A percentile compares a stretch with the other conserved stretches of the same genome.
phyloP scores from a whole-genome alignment of 306 rosid genomes.

The Argentina anserina region DNA sequence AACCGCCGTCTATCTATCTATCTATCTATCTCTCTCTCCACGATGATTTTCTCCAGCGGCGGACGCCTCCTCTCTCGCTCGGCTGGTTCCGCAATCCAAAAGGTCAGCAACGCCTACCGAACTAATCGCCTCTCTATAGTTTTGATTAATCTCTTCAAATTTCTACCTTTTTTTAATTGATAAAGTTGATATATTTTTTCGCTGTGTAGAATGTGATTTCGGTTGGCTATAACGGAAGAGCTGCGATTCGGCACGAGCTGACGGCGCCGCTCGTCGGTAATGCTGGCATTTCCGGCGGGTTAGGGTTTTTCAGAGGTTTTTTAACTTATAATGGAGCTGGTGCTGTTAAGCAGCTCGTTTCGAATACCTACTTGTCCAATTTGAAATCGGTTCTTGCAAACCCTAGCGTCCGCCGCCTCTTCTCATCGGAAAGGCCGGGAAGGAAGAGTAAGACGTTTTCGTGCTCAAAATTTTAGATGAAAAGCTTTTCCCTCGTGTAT shows the following conservation, averaged over 20 bases:
- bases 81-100: constrained; percentile 19
- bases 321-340: constrained; percentile 17
- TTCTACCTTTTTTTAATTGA: not conserved
- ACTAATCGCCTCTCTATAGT: not conserved
- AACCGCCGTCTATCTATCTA: not conserved
- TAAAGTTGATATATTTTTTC: not conserved
- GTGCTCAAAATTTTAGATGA: not conserved
- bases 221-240: constrained; percentile 19
- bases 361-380: constrained; percentile 14
- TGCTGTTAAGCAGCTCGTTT: constrained; percentile 28
- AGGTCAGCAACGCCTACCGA: not conserved
- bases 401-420: constrained; percentile 26
- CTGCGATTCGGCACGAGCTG: not conserved
- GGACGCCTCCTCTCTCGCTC: constrained; percentile 29
- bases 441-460: constrained; percentile 16
- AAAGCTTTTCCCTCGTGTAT: not conserved
- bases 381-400: constrained; percentile 19
- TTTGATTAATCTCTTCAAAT: not conserved
- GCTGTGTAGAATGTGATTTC: constrained; percentile 19
- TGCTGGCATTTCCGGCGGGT: constrained; percentile 15
- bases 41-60: constrained; percentile 30
- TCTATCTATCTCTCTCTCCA: not conserved
- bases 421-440: constrained; percentile 23
- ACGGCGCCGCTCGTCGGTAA: constrained; percentile 6
- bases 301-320: constrained; percentile 23